Evolutionary conservation across 768 basidiomycete genomes (phyloP), one percentile per base, ranked within the genome.

Genomic region (Mycena floridula): DNA sequence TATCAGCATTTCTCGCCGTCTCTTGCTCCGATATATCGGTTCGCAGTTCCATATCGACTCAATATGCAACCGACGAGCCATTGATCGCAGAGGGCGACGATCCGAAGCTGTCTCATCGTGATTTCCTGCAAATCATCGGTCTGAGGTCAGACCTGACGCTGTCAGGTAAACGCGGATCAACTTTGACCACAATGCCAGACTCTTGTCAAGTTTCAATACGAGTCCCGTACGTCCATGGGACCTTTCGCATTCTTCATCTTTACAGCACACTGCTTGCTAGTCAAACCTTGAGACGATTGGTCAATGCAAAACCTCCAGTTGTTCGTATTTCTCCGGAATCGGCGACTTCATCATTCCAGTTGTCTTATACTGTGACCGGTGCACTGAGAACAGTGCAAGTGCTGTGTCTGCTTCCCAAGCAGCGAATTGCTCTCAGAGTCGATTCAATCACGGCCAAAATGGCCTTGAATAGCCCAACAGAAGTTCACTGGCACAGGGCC

Each of bases 261-360:
- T 93, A 93, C 57, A 82, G 79, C 52, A 53, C 69, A 13, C 66
- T 92, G 35, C 72, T 90, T 39, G 86, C 82, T 8, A 40, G 71
- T 7, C 72, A 74, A 37, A 79, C 78, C 2, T 24, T 85, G 37
- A 60, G 15, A 5, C 37, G 37, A 20, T 26, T 40, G 23, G 26
- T 30, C 23, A 22, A 24, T 5, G 22, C 20, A 25, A n/a, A 22
- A 23, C 22, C 41, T 24, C 13, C n/a, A n/a, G 22, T 25, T 40
- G 46, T 49, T 25, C 38, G 20, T 26, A 46, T 16, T 13, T 13
- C 3, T 16, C 16, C 25, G 23, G 25, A 18, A 8, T 27, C n/a
- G 16, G 12, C 61, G 5, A 15, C 13, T 15, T 5, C 38, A 3
- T 39, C 38, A 16, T 39, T 22, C 8, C 3, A 16, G n/a, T 11